Conservation (phyloP, 2,329 filamentous ascomycete species). For the Sporothrix euskadiensis region DNA sequence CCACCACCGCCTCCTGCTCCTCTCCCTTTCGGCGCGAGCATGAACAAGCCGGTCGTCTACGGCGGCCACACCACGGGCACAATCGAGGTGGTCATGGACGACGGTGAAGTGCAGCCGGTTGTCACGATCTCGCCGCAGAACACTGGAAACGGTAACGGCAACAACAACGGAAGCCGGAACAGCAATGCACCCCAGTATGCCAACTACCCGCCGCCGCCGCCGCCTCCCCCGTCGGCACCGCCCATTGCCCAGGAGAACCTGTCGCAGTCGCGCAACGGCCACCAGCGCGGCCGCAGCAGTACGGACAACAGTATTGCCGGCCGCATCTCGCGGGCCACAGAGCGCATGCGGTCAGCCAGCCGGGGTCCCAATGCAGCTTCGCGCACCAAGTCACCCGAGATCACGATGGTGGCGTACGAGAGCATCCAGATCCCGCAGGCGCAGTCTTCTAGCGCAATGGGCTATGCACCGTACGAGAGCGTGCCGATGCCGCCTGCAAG, state of each 20-base stretch:
- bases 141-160: slow-evolving; percentile 35
- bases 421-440: slow-evolving; percentile 42
- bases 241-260: background rate
- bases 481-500: slow-evolving; percentile 41
- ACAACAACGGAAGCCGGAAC: background rate
- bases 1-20: slow-evolving; percentile 64
- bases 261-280: slow-evolving; percentile 43
- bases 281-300: slow-evolving; percentile 59
- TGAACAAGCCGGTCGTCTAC: slow-evolving; percentile 42
- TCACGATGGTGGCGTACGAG: slow-evolving; percentile 42
- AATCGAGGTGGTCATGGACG: slow-evolving; percentile 68
- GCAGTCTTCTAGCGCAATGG: slow-evolving; percentile 42
- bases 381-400: slow-evolving; percentile 40
- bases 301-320: slow-evolving; percentile 54
- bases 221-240: slow-evolving; percentile 32
- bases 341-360: slow-evolving; percentile 61
- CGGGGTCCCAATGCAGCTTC: slow-evolving; percentile 51
- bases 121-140: slow-evolving; percentile 27
- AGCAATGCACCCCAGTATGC: slow-evolving; percentile 41
- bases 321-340: slow-evolving; percentile 59
- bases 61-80: slow-evolving; percentile 53
- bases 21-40: slow-evolving; percentile 48
- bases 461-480: slow-evolving; percentile 47
- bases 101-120: slow-evolving; percentile 47
- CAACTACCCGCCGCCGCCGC: slow-evolving; percentile 50